These are phyloP conservation scores for Thymus quinquecostatus DNA, from an alignment of 257 asterid genomes.

Conservation along the genomic window DNA sequence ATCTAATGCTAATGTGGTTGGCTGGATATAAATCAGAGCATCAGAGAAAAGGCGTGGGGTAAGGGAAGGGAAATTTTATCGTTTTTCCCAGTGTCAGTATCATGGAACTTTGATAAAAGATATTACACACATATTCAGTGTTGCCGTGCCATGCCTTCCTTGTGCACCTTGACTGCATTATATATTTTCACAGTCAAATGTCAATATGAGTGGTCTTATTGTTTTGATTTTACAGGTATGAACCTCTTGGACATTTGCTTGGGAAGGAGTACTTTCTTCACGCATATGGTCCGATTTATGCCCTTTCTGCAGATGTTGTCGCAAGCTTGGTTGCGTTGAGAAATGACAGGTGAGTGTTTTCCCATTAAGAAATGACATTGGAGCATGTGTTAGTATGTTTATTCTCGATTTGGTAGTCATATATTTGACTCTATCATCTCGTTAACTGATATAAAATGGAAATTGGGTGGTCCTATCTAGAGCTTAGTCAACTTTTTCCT, in stretches of 20 bases:
- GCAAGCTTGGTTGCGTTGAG: conserved; percentile 86
- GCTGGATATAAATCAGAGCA: conserved; percentile 10
- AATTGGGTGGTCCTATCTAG: too few relatives aligned
- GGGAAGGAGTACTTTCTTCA: conserved; percentile 97
- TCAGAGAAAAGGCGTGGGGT: background rate
- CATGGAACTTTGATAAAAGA: conserved; percentile 10
- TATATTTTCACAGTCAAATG: conserved; percentile 5
- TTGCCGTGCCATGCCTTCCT: too few relatives aligned
- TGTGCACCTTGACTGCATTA: background rate
- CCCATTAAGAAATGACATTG: background rate
- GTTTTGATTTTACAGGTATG: conserved; percentile 72
- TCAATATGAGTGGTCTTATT: conserved; percentile 29
- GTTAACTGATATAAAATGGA: too few relatives aligned
- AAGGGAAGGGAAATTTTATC: background rate
- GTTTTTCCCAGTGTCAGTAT: background rate
- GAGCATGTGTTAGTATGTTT: too few relatives aligned
- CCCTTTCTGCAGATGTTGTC: conserved; percentile 95
- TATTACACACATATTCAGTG: background rate
- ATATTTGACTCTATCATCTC: too few relatives aligned
- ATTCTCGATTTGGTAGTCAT: too few relatives aligned
- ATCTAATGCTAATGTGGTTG: conserved; percentile 18
- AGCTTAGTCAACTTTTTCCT: too few relatives aligned
- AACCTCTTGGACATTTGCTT: conserved; percentile 75
- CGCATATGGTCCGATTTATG: conserved; percentile 97
- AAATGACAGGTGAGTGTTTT: conserved; percentile 79